Base-by-base conservation (phyloP, 345 rosid species). In the Schrenkiella parvula region DNA sequence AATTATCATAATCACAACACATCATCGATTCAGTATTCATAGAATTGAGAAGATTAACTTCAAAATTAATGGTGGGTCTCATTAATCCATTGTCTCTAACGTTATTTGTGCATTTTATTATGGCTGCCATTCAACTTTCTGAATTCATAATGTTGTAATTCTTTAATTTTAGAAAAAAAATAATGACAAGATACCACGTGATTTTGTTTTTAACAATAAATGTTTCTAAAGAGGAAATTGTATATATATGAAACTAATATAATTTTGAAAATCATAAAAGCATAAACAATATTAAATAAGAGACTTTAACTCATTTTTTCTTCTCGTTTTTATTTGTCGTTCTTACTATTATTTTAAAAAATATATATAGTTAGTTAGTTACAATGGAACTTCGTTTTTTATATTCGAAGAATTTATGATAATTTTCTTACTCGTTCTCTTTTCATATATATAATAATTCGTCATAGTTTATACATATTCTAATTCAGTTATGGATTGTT, bases 31-130 rank as follows among this genome's bases (percentile, higher is more conserved):
- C 32, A 10, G 28, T 54, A 46, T 65, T 13, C 37, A 53, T 64
- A 38, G 46, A 63, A n/a, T 10, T 68, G 42, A 56, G 39, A 64
- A 23, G 71, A 56, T 73, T 51, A 73, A 31, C 52, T 56, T 56
- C 29, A 56, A 54, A 23, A 44, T 28, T 35, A 65, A 29, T 73
- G 74, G 73, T 74, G 55, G 70, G 58, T 73, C 62, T 58, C 31
- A 31, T n/a, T 41, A 34, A 29, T 29, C 55, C 64, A 61, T 66
- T 74, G 64, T 52, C 42, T 34, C 48, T 25, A 68, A 26, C 69
- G 64, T 75, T 68, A 61, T 41, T 60, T 59, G 55, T 51, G 55
- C n/a, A 67, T 56, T 41, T 58, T 47, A 22, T 34, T n/a, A n/a
- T 57, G 10, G 34, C 51, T 59, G n/a, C 63, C 55, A 58, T 23